Evolutionary conservation across 139 green algal genomes (phyloP), one percentile per base, ranked within the genome.

Genomic region (Chlorella sorokiniana): DNA sequence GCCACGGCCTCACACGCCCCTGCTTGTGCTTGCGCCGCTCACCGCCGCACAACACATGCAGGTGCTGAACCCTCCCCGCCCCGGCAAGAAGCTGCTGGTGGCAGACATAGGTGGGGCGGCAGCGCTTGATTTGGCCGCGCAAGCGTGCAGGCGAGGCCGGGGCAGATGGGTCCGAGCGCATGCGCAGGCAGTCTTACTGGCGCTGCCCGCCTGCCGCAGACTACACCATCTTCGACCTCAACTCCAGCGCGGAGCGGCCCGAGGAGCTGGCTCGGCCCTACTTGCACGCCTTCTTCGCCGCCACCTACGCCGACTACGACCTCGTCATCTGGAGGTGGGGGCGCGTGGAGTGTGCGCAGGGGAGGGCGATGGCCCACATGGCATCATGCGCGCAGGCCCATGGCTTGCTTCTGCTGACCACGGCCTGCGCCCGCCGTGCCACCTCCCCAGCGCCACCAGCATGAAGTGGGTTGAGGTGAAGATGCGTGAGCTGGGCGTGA

Each of bases 391-490:
- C n/a, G n/a, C n/a, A n/a, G n/a, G n/a, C n/a, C n/a, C n/a, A n/a
- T n/a, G n/a, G 56, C 56, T 14, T 1, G 56, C 27, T 35, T 2
- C 9, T 64, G 56, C 23, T 35, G 56, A 25, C 10, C 8, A 64
- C 56, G 9, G 56, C 23, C 56, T 20, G 9, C 31, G 56, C 56
- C 56, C 56, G 27, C 11, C 25, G 27, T 3, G 23, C 56, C 56
- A 14, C 56, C 56, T 35, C 27, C 3, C 56, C 37, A 69, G 59
- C 59, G 75, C 75, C n/a, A 81, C 75, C 40, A 72, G 79, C 79
- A 97, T 98, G 92, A 97, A 96, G 83, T 98, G 94, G 94, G 89
- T 98, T 27, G 86, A 92, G 38, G 80, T 92, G 8, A 92, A 92
- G 81, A 89, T 92, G 76, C 82, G 90, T 41, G 95, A 99, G 93